Base-by-base conservation (phyloP, 2,329 filamentous ascomycete species). In the Neobulgaria alba region DNA sequence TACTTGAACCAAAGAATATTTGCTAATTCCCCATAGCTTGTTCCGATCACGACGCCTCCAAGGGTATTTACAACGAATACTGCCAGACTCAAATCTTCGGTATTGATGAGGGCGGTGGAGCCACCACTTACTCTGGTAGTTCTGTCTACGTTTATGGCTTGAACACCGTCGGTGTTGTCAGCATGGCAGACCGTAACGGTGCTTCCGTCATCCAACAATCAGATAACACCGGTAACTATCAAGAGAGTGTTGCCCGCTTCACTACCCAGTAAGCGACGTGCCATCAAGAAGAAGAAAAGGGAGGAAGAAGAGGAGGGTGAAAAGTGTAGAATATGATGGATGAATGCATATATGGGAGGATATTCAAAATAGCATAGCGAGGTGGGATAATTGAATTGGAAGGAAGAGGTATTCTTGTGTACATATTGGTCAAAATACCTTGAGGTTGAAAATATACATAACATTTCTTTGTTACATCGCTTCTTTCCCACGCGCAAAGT, bases 41-140 rank as follows among this genome's bases (percentile, higher is more conserved):
- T 26, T 45, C 47, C 7, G 7, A 7, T 26, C 7, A 12, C 7
- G 23, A 12, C 23, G 23, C 23, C 12, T 12, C 23, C 12, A 12
- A 7, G 23, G 29, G 38, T 16, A 32, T 20, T 17, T 5, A 39
- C 36, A 18, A 36, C 41, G 42, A 51, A 17, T 44, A 51, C 32
- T 55, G 52, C 16, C 52, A 55, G 33, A 41, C 14, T 26, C 46
- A 48, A 14, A 55, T 55, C 8, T 33, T 55, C 30, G 39, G 40
- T 32, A 29, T 55, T 8, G 51, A 54, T 16, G 51, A 42, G 14
- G 30, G 38, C 3, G 29, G 38, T 5, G 36, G 29, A 10, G 43
- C 45, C 12, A n/a, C n/a, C n/a, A n/a, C n/a, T n/a, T n/a, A n/a
- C n/a, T 0, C 67, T 63, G 63, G 5, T 80, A 77, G 82, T 79